phyloP scores from a whole-genome alignment of 2,329 filamentous ascomycete genomes.

The Pseudopithomyces maydicus region DNA sequence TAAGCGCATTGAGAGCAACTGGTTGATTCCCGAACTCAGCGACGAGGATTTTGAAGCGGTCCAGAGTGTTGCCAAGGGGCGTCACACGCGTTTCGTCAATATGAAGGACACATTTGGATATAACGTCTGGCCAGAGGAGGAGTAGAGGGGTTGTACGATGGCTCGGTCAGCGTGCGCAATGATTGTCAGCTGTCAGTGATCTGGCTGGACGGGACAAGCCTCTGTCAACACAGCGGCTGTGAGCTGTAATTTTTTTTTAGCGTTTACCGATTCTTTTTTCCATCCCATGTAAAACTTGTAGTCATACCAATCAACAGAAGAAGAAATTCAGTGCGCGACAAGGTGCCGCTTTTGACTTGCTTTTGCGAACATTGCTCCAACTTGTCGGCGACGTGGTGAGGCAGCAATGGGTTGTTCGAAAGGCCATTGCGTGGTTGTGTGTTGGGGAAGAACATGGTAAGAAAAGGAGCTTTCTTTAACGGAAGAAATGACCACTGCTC shows the following conservation, averaged over 20 bases:
- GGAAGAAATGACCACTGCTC: not conserved
- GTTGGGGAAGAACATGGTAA: not conserved
- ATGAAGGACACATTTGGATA: conserved; percentile 83
- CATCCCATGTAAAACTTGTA: not conserved
- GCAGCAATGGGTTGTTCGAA: not conserved
- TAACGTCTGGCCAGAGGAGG: conserved; percentile 61
- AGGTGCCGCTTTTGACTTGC: not conserved
- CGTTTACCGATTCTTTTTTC: not conserved
- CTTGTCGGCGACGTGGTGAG: not conserved
- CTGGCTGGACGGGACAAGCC: not conserved
- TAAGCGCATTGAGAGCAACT: conserved; percentile 61
- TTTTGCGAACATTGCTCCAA: not conserved
- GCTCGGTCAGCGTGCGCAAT: not conserved
- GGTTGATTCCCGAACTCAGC: conserved; percentile 63
- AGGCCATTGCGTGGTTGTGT: not conserved
- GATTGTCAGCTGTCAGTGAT: not conserved
- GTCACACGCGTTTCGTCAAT: conserved; percentile 75
- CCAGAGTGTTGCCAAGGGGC: conserved; percentile 67
- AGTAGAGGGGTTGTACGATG: conserved; percentile 16
- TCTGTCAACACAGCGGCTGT: not conserved
- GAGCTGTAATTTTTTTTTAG: not conserved
- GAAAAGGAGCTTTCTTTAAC: not conserved
- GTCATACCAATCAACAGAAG: not conserved
- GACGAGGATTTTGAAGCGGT: conserved; percentile 62
- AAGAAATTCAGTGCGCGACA: not conserved